These are phyloP conservation scores for Solioccasus polychromus DNA, from an alignment of 768 basidiomycete genomes.

Conservation along the genomic window DNA sequence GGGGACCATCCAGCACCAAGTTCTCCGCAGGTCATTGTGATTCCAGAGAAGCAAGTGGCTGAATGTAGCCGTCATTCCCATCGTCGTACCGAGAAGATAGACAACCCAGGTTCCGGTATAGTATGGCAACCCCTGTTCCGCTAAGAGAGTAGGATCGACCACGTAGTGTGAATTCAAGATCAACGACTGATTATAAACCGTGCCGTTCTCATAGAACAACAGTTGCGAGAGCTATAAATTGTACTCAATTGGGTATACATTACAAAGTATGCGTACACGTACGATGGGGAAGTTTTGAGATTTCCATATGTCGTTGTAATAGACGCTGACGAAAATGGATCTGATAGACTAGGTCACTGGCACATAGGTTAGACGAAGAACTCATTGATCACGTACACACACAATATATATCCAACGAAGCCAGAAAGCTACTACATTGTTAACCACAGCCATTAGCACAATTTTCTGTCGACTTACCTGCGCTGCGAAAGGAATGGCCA, in stretches of 20 bases:
- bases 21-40: constrained; percentile 42
- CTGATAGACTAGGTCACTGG: constrained; percentile 14
- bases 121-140: constrained; percentile 35
- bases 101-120: constrained; percentile 29
- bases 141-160: constrained; percentile 49
- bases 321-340: constrained; percentile 35
- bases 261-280: constrained; percentile 25
- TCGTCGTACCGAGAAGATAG: constrained; percentile 14
- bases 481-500: constrained; percentile 53
- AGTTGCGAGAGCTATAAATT: constrained; percentile 41
- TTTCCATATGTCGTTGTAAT: constrained; percentile 53
- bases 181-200: constrained; percentile 46
- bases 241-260: neutral
- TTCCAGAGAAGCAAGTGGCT: constrained; percentile 55
- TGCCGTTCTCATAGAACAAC: constrained; percentile 51
- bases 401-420: constrained; percentile 48
- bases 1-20: constrained; percentile 47
- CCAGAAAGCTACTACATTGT: constrained; percentile 35
- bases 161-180: constrained; percentile 53
- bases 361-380: neutral
- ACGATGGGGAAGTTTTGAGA: constrained; percentile 60
- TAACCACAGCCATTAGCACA: neutral
- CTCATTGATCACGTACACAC: constrained; percentile 38
- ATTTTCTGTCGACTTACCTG: constrained; percentile 28
- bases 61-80: constrained; percentile 44